These are phyloP conservation scores for Cryptomeria japonica DNA, from an alignment of 75 land plant species.

Conservation along the genomic window DNA sequence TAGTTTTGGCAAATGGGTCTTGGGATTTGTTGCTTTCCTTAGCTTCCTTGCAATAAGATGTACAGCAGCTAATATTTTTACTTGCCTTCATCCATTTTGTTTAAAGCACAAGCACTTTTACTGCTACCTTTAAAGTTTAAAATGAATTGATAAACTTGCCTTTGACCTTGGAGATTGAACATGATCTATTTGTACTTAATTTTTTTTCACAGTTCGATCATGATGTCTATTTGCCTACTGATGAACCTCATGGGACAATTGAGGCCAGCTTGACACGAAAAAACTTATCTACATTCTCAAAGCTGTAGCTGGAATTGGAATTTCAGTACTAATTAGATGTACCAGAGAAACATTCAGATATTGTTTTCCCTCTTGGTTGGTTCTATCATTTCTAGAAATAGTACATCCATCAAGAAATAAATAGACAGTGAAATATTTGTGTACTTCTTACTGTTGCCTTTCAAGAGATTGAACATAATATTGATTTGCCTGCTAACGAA, in stretches of 20 bases:
- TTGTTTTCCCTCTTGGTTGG: not conserved
- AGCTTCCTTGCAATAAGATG: not conserved
- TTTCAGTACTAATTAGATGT: not conserved
- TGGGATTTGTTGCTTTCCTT: not conserved
- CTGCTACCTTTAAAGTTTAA: not conserved
- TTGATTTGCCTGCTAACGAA: constrained; percentile 77
- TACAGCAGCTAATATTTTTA: not conserved
- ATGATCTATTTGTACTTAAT: not conserved
- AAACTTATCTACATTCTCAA: constrained; percentile 33
- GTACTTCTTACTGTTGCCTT: not conserved
- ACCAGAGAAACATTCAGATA: not conserved
- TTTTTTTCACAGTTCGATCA: constrained; percentile 74
- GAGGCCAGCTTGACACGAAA: constrained; percentile 71
- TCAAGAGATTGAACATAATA: constrained; percentile 90
- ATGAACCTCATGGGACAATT: constrained; percentile 94
- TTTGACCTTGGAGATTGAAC: not conserved
- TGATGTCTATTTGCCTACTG: constrained; percentile 92
- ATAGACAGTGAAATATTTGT: not conserved
- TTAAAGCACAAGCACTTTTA: not conserved
- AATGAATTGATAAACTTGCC: not conserved
- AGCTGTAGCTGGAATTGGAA: constrained; percentile 24
- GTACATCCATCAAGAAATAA: not conserved
- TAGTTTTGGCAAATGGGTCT: not conserved
- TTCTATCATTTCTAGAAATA: not conserved
- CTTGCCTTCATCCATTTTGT: not conserved